Conservation (phyloP, 768 basidiomycete species). For the Favolaschia claudopus region DNA sequence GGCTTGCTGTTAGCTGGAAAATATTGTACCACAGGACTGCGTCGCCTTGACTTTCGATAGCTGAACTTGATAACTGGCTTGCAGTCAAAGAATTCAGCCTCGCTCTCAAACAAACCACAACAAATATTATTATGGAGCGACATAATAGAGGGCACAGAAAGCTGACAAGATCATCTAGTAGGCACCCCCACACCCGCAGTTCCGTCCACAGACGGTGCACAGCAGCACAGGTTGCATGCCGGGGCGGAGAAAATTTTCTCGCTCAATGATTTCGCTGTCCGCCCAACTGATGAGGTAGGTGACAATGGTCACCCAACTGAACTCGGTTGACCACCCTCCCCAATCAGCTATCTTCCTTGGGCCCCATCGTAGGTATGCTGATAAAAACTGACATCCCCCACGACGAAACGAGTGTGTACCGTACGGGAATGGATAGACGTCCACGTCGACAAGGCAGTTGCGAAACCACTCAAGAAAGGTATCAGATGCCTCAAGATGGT, state of each 20-base stretch:
- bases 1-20: no score
- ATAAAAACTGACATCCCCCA: slow-evolving; percentile 41
- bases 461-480: slow-evolving; percentile 34
- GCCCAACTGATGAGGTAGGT: slow-evolving; percentile 36
- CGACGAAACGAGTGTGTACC: no score
- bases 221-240: slow-evolving; percentile 11
- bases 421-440: slow-evolving; percentile 32
- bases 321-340: slow-evolving; percentile 40
- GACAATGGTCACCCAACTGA: slow-evolving; percentile 34
- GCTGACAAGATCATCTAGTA: no score
- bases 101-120: no score
- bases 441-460: slow-evolving; percentile 37
- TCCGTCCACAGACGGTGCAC: slow-evolving; percentile 29
- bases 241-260: slow-evolving; percentile 34
- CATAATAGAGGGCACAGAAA: no score
- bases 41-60: no score
- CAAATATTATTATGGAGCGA: no score
- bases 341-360: slow-evolving; percentile 38
- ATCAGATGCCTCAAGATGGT: slow-evolving; percentile 29
- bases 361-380: slow-evolving; percentile 33
- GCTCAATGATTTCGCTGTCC: slow-evolving; percentile 19
- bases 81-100: no score
- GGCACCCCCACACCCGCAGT: slow-evolving; percentile 28
- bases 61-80: no score
- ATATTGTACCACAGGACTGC: no score